Evolutionary conservation across 768 basidiomycete genomes (phyloP).

Genomic region (Kwoniella sp.): DNA sequence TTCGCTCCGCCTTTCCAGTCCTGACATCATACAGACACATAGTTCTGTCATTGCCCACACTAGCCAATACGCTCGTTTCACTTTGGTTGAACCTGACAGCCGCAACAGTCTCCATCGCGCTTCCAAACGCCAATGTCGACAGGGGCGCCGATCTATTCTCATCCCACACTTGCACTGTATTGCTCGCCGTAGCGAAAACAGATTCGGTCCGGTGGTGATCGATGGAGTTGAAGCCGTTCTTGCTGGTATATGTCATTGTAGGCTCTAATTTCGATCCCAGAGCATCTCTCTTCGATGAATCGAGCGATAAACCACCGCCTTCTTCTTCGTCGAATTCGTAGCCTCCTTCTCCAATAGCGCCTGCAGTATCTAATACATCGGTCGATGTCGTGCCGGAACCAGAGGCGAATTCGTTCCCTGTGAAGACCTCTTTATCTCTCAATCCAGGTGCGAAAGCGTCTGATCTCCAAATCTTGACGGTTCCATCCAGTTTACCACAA

Average conservation of each 20-base stretch:
- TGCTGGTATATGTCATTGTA: constrained; percentile 76
- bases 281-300: constrained; percentile 40
- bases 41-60: constrained; percentile 89
- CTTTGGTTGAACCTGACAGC: constrained; percentile 89
- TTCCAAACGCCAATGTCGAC: constrained; percentile 82
- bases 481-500: constrained; percentile 53
- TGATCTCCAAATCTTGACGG: constrained; percentile 55
- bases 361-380: constrained; percentile 42
- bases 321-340: constrained; percentile 50
- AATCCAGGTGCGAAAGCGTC: constrained; percentile 51
- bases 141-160: constrained; percentile 87
- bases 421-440: constrained; percentile 47
- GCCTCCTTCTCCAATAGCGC: constrained; percentile 44
- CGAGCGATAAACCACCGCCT: constrained; percentile 51
- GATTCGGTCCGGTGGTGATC: constrained; percentile 88
- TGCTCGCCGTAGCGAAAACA: constrained; percentile 92
- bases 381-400: constrained; percentile 19
- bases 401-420: constrained; percentile 48
- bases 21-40: constrained; percentile 96
- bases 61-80: constrained; percentile 91
- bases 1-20: constrained; percentile 90
- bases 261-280: constrained; percentile 60
- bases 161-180: constrained; percentile 94
- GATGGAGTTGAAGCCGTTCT: constrained; percentile 89
- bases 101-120: constrained; percentile 83